Conservation (phyloP, 257 asterid species). For the Rehmannia glutinosa region DNA sequence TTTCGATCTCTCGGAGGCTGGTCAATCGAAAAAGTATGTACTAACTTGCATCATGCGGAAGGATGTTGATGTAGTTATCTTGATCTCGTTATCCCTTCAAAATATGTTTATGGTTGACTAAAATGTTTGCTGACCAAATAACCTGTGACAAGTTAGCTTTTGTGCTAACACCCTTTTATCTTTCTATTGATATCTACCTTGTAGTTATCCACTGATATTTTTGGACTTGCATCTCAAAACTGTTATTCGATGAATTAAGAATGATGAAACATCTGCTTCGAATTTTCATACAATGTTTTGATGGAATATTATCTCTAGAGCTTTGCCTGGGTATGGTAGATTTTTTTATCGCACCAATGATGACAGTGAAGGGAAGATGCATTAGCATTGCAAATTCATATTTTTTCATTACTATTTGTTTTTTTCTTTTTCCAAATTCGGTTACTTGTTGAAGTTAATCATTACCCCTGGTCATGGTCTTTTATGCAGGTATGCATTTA, state of each 20-base stretch:
- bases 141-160: neutral
- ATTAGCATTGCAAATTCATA: too few species aligned
- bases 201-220: neutral
- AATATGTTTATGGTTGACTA: neutral
- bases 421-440: neutral
- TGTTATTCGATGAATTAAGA: neutral
- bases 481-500: conserved; percentile 75
- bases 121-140: neutral
- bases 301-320: too few species aligned
- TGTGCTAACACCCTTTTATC: neutral
- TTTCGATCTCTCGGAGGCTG: conserved; percentile 71
- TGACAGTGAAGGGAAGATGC: too few species aligned
- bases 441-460: neutral
- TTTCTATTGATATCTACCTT: neutral
- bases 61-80: too few species aligned
- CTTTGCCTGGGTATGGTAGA: too few species aligned
- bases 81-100: too few species aligned
- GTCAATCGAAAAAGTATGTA: conserved; percentile 66
- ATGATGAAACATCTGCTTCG: neutral
- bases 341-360: too few species aligned
- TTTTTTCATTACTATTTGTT: neutral
- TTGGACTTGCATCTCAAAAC: neutral
- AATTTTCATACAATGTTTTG: too few species aligned
- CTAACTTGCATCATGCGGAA: neutral
- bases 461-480: neutral